phyloP scores from a whole-genome alignment of 2,329 filamentous ascomycete genomes.

The Fusarium sp. region DNA sequence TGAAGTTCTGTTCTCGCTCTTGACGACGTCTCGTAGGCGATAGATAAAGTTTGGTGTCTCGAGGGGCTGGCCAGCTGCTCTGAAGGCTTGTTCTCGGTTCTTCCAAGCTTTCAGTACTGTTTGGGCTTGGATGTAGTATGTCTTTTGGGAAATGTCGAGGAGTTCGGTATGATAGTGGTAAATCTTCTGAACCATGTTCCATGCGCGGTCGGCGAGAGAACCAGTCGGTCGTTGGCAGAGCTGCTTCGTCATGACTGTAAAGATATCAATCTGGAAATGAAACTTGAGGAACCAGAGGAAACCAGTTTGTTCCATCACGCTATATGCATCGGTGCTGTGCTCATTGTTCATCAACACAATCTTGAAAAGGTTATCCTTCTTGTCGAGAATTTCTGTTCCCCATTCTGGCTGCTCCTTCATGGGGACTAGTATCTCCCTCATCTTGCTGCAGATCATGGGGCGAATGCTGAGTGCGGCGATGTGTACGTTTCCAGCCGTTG shows the following conservation, averaged over 20 bases:
- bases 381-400: constrained; percentile 59
- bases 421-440: constrained; percentile 59
- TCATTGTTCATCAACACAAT: constrained; percentile 61
- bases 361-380: constrained; percentile 66
- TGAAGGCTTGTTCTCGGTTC: constrained; percentile 56
- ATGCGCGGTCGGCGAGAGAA: constrained; percentile 62
- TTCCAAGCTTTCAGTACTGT: constrained; percentile 64
- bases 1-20: constrained; percentile 49
- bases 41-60: constrained; percentile 58
- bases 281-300: constrained; percentile 66
- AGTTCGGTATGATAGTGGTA: constrained; percentile 63
- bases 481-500: constrained; percentile 62
- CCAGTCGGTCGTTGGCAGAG: constrained; percentile 61
- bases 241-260: constrained; percentile 65
- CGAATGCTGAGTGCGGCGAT: constrained; percentile 59
- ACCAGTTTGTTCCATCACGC: constrained; percentile 54
- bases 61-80: constrained; percentile 49
- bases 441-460: constrained; percentile 59
- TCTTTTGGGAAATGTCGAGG: constrained; percentile 58
- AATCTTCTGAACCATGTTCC: constrained; percentile 57
- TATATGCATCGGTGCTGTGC: constrained; percentile 57
- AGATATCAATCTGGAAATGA: constrained; percentile 66
- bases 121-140: constrained; percentile 56
- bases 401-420: constrained; percentile 59
- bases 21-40: constrained; percentile 55